A percentile compares a stretch with the other conserved stretches of the same genome.
These are phyloP conservation scores for Brassica rapa DNA, from an alignment of 345 rosid genomes.

Conservation along the genomic window DNA sequence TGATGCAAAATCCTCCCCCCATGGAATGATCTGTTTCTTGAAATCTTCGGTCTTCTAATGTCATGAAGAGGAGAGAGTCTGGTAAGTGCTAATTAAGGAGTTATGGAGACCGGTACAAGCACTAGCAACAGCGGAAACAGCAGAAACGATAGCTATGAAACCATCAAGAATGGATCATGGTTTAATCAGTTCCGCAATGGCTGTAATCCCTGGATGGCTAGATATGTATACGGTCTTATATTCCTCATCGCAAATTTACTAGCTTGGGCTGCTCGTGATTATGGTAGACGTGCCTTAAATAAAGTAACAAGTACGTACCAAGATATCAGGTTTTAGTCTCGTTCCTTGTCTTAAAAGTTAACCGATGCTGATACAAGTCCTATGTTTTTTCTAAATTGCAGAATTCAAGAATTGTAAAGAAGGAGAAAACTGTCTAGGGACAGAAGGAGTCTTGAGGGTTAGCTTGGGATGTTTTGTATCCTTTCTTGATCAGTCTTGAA, in stretches of 20 bases:
- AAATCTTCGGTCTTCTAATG: slow-evolving; percentile 33
- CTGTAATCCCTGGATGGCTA: slow-evolving; percentile 93
- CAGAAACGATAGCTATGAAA: slow-evolving; percentile 40
- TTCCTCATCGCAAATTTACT: slow-evolving; percentile 77
- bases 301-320: slow-evolving; percentile 65
- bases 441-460: slow-evolving; percentile 90
- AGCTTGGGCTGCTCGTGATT: slow-evolving; percentile 93
- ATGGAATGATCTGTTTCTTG: slow-evolving; percentile 14
- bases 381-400: slow-evolving; percentile 37
- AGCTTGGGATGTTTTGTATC: slow-evolving; percentile 99
- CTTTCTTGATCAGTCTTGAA: slow-evolving; percentile 43
- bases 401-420: slow-evolving; percentile 72
- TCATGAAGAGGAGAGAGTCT: slow-evolving; percentile 48
- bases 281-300: slow-evolving; percentile 59
- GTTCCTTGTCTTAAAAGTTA: slow-evolving; percentile 22
- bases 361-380: slow-evolving; percentile 9
- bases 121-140: slow-evolving; percentile 22
- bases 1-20: not conserved
- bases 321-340: not conserved
- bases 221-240: slow-evolving; percentile 79
- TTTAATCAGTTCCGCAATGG: slow-evolving; percentile 76
- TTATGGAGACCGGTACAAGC: slow-evolving; percentile 62
- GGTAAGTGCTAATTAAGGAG: slow-evolving; percentile 37
- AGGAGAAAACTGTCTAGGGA: slow-evolving; percentile 74
- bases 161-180: slow-evolving; percentile 63